phyloP scores from a whole-genome alignment of 345 rosid genomes.

The Brassica cretica region DNA sequence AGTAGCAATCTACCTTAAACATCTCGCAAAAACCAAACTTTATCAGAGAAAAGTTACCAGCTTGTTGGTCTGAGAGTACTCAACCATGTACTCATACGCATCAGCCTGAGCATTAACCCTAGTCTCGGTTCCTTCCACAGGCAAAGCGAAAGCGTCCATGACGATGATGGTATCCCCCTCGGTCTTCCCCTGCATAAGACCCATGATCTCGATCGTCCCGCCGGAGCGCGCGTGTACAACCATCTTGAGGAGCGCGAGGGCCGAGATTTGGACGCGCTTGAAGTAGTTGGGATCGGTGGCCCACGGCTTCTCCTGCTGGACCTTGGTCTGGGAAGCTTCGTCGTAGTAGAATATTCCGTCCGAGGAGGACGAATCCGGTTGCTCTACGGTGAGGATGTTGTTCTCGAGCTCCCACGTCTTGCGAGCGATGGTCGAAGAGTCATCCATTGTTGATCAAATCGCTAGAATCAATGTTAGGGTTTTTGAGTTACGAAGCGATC shows the following conservation, averaged over 20 bases:
- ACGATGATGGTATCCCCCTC: conserved; percentile 96
- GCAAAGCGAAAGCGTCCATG: conserved; percentile 99
- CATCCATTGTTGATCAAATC: conserved; percentile 28
- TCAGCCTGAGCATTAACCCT: conserved; percentile 99
- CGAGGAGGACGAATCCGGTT: conserved; percentile 47
- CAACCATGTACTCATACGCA: conserved; percentile 99
- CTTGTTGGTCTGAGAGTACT: conserved; percentile 93
- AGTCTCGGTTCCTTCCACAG: conserved; percentile 98
- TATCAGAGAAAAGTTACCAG: conserved; percentile 47
- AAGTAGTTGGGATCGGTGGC: conserved; percentile 88
- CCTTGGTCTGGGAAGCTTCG: conserved; percentile 23
- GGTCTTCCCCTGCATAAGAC: conserved; percentile 98
- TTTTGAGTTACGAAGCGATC: background rate
- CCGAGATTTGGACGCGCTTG: conserved; percentile 95
- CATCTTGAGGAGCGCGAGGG: conserved; percentile 98
- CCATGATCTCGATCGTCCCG: conserved; percentile 99
- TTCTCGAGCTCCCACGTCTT: conserved; percentile 99
- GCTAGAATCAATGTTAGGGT: background rate
- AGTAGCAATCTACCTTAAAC: background rate
- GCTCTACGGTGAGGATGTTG: conserved; percentile 65
- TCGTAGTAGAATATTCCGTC: conserved; percentile 81
- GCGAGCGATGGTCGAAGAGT: conserved; percentile 69
- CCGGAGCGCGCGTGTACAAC: conserved; percentile 99
- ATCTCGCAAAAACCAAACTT: background rate
- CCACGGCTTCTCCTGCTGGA: conserved; percentile 93